Conservation (phyloP, 2,329 filamentous ascomycete species). For the Monosporascus cannonballus region DNA sequence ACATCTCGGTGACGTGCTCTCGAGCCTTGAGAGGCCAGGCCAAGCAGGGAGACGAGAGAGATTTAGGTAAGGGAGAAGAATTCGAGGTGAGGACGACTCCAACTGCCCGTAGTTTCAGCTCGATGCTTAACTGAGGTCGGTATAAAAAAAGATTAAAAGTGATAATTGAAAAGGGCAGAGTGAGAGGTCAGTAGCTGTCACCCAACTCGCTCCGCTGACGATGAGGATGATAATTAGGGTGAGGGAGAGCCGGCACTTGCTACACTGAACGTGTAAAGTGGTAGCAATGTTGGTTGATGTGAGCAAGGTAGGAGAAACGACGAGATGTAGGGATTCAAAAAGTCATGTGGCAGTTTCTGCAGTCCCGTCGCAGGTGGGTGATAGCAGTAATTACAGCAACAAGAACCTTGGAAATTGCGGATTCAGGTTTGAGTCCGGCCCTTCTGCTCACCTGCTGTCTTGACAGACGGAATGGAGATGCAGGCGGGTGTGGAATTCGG, state of each 20-base stretch:
- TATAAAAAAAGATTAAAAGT: no score
- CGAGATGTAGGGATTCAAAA: background rate
- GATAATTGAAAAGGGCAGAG: background rate
- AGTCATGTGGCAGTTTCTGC: background rate
- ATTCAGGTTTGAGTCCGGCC: background rate
- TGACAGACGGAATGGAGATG: background rate
- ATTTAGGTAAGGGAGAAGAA: constrained; percentile 6
- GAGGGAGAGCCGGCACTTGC: background rate
- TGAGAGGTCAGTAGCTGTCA: background rate
- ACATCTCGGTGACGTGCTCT: constrained; percentile 33
- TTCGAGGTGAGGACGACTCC: no score
- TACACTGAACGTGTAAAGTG: background rate
- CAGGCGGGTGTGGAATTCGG: background rate
- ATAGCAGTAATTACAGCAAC: background rate
- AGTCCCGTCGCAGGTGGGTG: background rate
- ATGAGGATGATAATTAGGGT: background rate
- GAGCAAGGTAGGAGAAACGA: background rate
- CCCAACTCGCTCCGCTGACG: background rate
- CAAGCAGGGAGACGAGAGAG: constrained; percentile 10
- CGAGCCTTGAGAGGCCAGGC: constrained; percentile 15
- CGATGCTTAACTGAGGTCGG: no score
- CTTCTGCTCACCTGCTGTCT: background rate
- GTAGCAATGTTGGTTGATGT: background rate
- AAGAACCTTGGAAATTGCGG: background rate
- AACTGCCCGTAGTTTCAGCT: no score